phyloP scores from a whole-genome alignment of 73 alveolate species.

The Symbiodinium pilosum region DNA sequence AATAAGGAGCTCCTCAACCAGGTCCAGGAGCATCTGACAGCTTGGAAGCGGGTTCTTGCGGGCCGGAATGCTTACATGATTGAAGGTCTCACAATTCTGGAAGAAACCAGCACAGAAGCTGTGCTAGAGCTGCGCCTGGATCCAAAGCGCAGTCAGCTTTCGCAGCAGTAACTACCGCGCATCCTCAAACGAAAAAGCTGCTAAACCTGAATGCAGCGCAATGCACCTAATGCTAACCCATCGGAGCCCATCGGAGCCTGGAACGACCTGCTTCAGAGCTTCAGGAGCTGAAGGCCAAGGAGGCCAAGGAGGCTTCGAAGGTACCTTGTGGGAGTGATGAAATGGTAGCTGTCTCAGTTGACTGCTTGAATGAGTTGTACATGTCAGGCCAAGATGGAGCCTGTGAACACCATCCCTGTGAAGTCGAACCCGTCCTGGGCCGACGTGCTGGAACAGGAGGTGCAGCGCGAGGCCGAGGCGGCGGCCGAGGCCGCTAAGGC shows the following conservation, averaged over 20 bases:
- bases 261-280: neutral
- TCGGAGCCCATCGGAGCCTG: neutral
- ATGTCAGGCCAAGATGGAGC: constrained; percentile 11
- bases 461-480: neutral
- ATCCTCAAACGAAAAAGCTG: no score
- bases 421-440: neutral
- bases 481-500: neutral
- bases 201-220: no score
- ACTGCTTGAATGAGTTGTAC: no score
- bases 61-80: no score
- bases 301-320: neutral
- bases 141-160: neutral
- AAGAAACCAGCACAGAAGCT: neutral
- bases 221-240: no score
- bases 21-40: no score
- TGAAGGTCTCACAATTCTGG: neutral
- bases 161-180: no score
- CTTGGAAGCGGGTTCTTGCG: no score
- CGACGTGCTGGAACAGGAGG: neutral
- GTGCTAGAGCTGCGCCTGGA: neutral
- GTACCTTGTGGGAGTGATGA: no score
- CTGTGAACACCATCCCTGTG: neutral
- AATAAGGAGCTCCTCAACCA: neutral
- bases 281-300: neutral
- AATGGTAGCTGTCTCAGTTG: neutral